Conservation (phyloP, 306 rosid species). For the Purshia tridentata region DNA sequence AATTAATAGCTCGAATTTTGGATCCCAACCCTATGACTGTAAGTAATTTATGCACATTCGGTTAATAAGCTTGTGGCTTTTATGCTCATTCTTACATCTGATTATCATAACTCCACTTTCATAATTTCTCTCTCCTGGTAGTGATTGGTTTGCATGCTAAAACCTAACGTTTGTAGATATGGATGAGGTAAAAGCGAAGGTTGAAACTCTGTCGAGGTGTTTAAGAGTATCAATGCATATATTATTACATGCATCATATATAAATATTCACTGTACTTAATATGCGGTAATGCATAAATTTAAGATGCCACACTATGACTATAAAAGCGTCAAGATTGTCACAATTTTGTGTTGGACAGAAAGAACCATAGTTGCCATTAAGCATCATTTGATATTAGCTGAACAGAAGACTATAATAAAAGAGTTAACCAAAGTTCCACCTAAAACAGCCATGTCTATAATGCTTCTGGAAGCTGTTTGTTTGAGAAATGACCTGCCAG, state of each 20-base stretch:
- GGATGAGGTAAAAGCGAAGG: neutral
- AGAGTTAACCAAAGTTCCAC: too few species aligned
- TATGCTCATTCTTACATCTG: slow-evolving; percentile 5
- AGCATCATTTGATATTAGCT: too few species aligned
- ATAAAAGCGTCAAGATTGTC: neutral
- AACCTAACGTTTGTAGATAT: neutral
- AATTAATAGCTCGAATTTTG: slow-evolving; percentile 81
- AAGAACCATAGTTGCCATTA: too few species aligned
- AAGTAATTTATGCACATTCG: slow-evolving; percentile 31
- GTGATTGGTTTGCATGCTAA: neutral
- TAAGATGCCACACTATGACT: neutral
- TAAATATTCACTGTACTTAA: neutral
- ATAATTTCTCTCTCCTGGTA: neutral
- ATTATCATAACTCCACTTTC: neutral
- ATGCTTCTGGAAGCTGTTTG: too few species aligned
- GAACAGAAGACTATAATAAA: too few species aligned
- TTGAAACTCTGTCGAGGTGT: neutral
- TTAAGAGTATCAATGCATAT: neutral
- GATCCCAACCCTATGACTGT: slow-evolving; percentile 93
- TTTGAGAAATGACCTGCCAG: too few species aligned
- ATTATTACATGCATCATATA: neutral
- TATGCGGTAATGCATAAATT: neutral
- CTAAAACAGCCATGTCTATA: too few species aligned
- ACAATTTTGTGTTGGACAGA: neutral
- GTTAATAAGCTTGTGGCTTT: neutral